Percentiles rank a stretch among this genome's conserved stretches.
Evolutionary conservation across 352 stramenopile species (phyloP).

Genomic region (Elongisporangium senticosum): DNA sequence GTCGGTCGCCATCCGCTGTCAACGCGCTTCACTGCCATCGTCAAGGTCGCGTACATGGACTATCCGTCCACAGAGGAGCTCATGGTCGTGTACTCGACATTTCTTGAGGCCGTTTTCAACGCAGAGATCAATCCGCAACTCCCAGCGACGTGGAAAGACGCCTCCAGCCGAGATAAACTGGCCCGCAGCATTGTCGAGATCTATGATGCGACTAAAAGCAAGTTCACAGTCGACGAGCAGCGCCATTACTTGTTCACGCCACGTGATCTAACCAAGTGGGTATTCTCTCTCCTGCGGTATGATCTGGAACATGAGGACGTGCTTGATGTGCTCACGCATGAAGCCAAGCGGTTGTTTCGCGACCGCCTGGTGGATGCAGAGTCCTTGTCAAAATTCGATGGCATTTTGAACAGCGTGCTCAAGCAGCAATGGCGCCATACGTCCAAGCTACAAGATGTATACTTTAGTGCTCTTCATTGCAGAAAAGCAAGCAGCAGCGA

Average conservation of each 20-base stretch:
- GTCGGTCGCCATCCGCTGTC: conserved; percentile 89
- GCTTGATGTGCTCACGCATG: conserved; percentile 88
- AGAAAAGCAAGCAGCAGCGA: conserved; percentile 23
- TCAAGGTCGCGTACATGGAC: conserved; percentile 91
- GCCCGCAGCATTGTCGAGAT: conserved; percentile 88
- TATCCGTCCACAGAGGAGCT: conserved; percentile 91
- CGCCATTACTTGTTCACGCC: conserved; percentile 95
- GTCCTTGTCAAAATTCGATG: conserved; percentile 73
- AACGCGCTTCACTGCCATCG: conserved; percentile 91
- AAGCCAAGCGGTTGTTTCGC: conserved; percentile 85
- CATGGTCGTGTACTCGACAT: conserved; percentile 84
- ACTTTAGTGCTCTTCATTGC: conserved; percentile 81
- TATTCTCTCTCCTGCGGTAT: conserved; percentile 86
- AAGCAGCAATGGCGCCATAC: conserved; percentile 83
- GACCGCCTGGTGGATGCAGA: conserved; percentile 88
- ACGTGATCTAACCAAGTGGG: conserved; percentile 90
- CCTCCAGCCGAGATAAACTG: conserved; percentile 72
- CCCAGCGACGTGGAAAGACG: conserved; percentile 40
- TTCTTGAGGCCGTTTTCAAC: conserved; percentile 79
- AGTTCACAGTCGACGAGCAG: conserved; percentile 92
- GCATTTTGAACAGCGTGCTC: conserved; percentile 74
- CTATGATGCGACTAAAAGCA: conserved; percentile 83
- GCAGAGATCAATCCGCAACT: conserved; percentile 25
- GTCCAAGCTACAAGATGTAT: conserved; percentile 72
- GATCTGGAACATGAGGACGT: conserved; percentile 86